A percentile compares a stretch with the other conserved stretches of the same genome.
Evolutionary conservation across 2,329 filamentous ascomycete genomes (phyloP).

Genomic region (Fusarium denticulatum): DNA sequence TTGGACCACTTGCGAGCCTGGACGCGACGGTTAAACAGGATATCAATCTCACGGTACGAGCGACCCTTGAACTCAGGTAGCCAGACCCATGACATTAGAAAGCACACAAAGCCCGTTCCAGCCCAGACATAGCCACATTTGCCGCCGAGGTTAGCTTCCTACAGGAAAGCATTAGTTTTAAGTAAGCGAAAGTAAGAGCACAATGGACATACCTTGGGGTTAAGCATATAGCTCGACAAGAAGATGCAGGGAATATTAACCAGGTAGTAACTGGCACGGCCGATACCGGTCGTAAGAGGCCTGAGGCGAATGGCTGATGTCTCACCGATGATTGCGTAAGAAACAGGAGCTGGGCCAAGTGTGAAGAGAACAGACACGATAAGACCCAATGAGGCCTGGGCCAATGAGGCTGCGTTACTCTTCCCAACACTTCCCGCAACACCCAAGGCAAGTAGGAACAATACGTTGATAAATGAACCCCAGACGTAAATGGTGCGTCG

Average conservation of each 20-base stretch:
- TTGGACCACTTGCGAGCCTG: background rate
- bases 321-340: slow-evolving; percentile 74
- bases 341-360: slow-evolving; percentile 69
- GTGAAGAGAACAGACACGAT: slow-evolving; percentile 74
- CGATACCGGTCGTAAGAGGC: slow-evolving; percentile 71
- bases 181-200: rapidly evolving
- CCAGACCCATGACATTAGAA: background rate
- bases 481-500: slow-evolving; percentile 72
- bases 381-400: slow-evolving; percentile 70
- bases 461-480: slow-evolving; percentile 64
- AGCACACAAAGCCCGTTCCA: background rate
- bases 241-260: slow-evolving; percentile 74
- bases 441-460: slow-evolving; percentile 66
- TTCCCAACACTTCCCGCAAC: slow-evolving; percentile 64
- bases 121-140: background rate
- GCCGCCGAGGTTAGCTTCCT: background rate
- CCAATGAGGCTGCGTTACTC: background rate
- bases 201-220: slow-evolving; percentile 49
- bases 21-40: background rate
- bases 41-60: background rate
- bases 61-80: background rate
- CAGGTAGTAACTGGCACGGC: slow-evolving; percentile 71
- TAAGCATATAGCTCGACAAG: slow-evolving; percentile 69
- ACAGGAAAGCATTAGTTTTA: background rate
- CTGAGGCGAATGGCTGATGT: slow-evolving; percentile 72